Percentiles rank a stretch among this genome's conserved stretches.
These are phyloP conservation scores for Jaenimonas drosophilae DNA, from an alignment of 208 protist species.

Conservation along the genomic window DNA sequence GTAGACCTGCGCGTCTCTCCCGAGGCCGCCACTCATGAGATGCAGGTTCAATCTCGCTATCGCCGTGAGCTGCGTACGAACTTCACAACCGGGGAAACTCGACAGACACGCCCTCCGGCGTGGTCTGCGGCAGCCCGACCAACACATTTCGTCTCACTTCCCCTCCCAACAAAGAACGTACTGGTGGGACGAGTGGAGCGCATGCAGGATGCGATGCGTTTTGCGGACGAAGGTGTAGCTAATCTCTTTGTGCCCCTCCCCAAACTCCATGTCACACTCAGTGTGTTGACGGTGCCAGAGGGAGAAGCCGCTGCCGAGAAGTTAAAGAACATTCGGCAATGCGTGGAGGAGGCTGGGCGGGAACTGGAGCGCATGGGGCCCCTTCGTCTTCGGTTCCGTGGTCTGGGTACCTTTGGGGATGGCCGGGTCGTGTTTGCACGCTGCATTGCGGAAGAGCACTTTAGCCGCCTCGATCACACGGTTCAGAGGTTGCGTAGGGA, in stretches of 20 bases:
- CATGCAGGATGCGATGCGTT: constrained; percentile 66
- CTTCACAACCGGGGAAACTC: constrained; percentile 69
- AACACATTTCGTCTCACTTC: constrained; percentile 79
- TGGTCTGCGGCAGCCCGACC: constrained; percentile 49
- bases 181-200: constrained; percentile 47
- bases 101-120: constrained; percentile 49
- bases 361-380: constrained; percentile 23
- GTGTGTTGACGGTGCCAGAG: constrained; percentile 53
- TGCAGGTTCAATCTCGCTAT: constrained; percentile 69
- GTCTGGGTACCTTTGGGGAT: constrained; percentile 68
- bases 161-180: constrained; percentile 44
- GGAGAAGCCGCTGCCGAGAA: background rate
- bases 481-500: constrained; percentile 41
- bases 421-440: constrained; percentile 75
- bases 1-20: constrained; percentile 52
- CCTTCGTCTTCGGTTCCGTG: constrained; percentile 65
- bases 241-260: constrained; percentile 52
- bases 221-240: constrained; percentile 36
- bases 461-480: constrained; percentile 36
- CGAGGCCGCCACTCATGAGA: constrained; percentile 26
- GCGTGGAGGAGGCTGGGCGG: constrained; percentile 30
- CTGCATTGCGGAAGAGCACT: constrained; percentile 49
- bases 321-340: constrained; percentile 22
- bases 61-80: constrained; percentile 64
- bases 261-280: constrained; percentile 74